Percentiles rank a stretch among this genome's conserved stretches.
These are phyloP conservation scores for Moesziomyces parantarcticus DNA, from an alignment of 1,284 basidiomycete genomes.

Conservation along the genomic window DNA sequence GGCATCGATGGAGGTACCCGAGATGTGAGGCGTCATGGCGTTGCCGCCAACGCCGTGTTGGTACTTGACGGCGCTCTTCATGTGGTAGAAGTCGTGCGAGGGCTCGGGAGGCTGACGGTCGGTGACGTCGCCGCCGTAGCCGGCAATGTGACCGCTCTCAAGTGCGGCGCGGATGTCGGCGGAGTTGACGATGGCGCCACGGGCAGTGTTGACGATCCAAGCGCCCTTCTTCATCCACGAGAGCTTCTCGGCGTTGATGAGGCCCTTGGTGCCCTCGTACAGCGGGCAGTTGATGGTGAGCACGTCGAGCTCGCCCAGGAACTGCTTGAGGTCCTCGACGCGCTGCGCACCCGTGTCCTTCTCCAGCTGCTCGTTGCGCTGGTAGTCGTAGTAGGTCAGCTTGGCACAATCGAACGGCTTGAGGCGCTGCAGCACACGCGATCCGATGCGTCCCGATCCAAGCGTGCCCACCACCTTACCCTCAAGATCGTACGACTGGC, in stretches of 20 bases:
- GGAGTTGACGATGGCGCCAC: conserved; percentile 89
- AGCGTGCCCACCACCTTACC: conserved; percentile 87
- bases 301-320: conserved; percentile 82
- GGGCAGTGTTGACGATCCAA: conserved; percentile 94
- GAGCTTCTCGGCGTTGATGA: conserved; percentile 79
- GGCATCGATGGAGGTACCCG: conserved; percentile 84
- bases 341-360: conserved; percentile 79
- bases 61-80: conserved; percentile 67
- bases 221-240: conserved; percentile 85
- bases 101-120: conserved; percentile 53
- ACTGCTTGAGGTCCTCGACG: conserved; percentile 84
- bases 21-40: conserved; percentile 56
- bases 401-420: conserved; percentile 89
- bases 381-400: conserved; percentile 92
- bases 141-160: conserved; percentile 77
- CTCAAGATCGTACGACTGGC: conserved; percentile 80
- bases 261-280: conserved; percentile 82
- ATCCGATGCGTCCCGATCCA: conserved; percentile 72
- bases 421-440: conserved; percentile 81
- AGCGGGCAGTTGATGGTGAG: conserved; percentile 90
- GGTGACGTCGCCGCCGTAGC: conserved; percentile 73
- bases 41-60: conserved; percentile 81
- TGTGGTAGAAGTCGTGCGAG: conserved; percentile 81
- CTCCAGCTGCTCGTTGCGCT: conserved; percentile 77
- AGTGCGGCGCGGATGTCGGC: conserved; percentile 83